Evolutionary conservation across 2,329 filamentous ascomycete genomes (phyloP).

Genomic region (Penicillium polonicum): DNA sequence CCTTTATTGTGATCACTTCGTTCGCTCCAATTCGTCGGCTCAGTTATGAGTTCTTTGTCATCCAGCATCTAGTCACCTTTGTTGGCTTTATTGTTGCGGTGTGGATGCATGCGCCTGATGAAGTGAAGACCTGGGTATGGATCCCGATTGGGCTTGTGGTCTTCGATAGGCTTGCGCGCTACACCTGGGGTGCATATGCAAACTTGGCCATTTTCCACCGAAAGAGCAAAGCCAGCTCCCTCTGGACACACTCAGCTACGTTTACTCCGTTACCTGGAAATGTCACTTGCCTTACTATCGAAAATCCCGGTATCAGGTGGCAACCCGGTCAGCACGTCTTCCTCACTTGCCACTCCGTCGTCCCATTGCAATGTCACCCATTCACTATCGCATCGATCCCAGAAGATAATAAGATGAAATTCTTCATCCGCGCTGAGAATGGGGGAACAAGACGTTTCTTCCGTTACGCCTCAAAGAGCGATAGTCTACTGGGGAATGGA

Average conservation of each 20-base stretch:
- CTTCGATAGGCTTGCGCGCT: slow-evolving; percentile 46
- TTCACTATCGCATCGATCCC: slow-evolving; percentile 63
- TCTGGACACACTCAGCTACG: slow-evolving; percentile 45
- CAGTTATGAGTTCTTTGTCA: slow-evolving; percentile 56
- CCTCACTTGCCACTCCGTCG: slow-evolving; percentile 56
- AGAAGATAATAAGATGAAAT: slow-evolving; percentile 56
- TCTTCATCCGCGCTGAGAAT: slow-evolving; percentile 55
- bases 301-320: slow-evolving; percentile 58
- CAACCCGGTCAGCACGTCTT: slow-evolving; percentile 63
- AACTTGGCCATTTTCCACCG: slow-evolving; percentile 46
- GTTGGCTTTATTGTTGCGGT: slow-evolving; percentile 50
- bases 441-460: slow-evolving; percentile 55
- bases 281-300: slow-evolving; percentile 57
- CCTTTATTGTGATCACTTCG: slow-evolving; percentile 54
- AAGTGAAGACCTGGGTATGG: slow-evolving; percentile 49
- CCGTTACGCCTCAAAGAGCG: slow-evolving; percentile 49
- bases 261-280: slow-evolving; percentile 54
- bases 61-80: slow-evolving; percentile 55
- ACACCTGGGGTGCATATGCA: slow-evolving; percentile 35
- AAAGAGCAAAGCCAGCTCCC: slow-evolving; percentile 13
- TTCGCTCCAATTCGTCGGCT: slow-evolving; percentile 50
- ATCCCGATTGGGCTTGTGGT: slow-evolving; percentile 48
- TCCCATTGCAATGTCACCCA: slow-evolving; percentile 62
- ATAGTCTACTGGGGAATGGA: slow-evolving; percentile 24
- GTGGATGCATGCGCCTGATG: slow-evolving; percentile 49